phyloP scores from a whole-genome alignment of 768 basidiomycete genomes.

The Terana coerulea region DNA sequence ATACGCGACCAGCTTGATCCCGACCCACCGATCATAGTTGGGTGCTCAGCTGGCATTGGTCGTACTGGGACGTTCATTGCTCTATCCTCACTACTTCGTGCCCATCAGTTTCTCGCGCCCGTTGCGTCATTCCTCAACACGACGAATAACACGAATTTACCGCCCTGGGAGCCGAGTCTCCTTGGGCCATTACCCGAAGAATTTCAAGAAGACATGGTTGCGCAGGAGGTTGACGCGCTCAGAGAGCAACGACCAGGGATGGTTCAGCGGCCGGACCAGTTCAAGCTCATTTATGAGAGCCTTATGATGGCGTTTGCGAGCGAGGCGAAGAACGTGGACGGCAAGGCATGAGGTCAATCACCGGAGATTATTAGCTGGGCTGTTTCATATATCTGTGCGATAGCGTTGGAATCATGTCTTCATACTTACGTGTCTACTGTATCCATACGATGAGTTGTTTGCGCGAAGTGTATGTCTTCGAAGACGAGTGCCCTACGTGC shows the following conservation, averaged over 20 bases:
- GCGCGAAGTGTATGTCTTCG: no score
- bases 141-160: conserved; percentile 26
- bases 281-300: conserved; percentile 60
- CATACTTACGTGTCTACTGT: no score
- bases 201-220: conserved; percentile 52
- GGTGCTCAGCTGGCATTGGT: conserved; percentile 87
- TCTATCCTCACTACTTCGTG: conserved; percentile 71
- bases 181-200: conserved; percentile 54
- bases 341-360: no score
- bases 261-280: conserved; percentile 73
- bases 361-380: no score
- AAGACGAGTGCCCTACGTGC: no score
- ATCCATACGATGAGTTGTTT: no score
- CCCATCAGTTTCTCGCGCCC: conserved; percentile 39
- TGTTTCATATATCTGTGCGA: no score
- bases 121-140: conserved; percentile 26
- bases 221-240: conserved; percentile 70
- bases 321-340: neutral
- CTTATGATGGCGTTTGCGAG: conserved; percentile 11
- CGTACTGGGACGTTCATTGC: conserved; percentile 86
- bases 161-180: conserved; percentile 42
- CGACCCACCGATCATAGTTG: conserved; percentile 76
- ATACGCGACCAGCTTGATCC: conserved; percentile 33
- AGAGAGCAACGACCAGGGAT: conserved; percentile 80
- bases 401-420: no score